Base-by-base conservation (phyloP, 2,329 filamentous ascomycete genomes). In the Colletotrichum cordylinicola region DNA sequence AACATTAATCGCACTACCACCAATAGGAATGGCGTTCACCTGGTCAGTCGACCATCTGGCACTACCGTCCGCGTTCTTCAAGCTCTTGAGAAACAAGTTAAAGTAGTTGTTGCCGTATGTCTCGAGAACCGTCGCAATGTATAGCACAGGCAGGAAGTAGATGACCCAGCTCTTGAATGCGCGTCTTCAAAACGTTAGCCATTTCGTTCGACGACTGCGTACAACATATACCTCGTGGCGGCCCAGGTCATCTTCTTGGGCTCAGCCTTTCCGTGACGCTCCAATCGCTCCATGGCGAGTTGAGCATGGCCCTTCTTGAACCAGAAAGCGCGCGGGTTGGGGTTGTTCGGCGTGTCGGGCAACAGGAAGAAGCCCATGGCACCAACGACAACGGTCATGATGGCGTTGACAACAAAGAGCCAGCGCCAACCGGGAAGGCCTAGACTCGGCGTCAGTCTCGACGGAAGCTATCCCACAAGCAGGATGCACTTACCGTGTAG, bases 341-440 rank as follows among this genome's bases (percentile, higher is more conserved):
- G 82, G 4, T 85, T 84, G 18, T 74, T 70, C 8, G 76, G 75
- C 6, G 79, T 64, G n/a, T 75, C 72, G 35, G 76, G 70, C 29
- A 79, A 75, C 6, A 78, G 68, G 15, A 74, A 39, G 29, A 77
- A 77, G n/a, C 71, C 76, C 64, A 68, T 15, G 35, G 75, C 77
- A 21, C 70, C 67, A n/a, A 80, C 79, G 4, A 78, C 76, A 13
- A 81, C 73, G 33, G 79, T 78, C 8, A 76, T 76, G 27, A 81
- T 77, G 39, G 84, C 84, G 74, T 86, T 85, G 74, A 86, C 83
- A 39, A 87, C 79, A 68, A 87, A 87, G 7, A 86, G 80, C 84
- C 84, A 87, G 31, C 83, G 82, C 81, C 81, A 87, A 0, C 83
- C 85, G 0, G 87, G 82, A 79, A 88, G 85, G 21, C 75, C 6